A percentile compares a stretch with the other conserved stretches of the same genome.
Conservation (phyloP, 2,329 filamentous ascomycete genomes). For the Verticillium klebahnii region DNA sequence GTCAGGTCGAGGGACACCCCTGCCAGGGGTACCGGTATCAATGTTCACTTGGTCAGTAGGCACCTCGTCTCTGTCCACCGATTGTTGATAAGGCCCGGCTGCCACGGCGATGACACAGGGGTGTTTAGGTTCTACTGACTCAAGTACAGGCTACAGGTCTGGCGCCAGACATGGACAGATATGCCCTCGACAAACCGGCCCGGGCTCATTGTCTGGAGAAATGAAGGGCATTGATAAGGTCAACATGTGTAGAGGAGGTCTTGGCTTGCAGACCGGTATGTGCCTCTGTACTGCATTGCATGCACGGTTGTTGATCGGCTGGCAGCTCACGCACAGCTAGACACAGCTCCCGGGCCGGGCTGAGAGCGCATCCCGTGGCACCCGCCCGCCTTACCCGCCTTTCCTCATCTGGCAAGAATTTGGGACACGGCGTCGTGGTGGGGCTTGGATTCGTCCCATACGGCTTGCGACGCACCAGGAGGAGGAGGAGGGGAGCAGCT, state of each 20-base stretch:
- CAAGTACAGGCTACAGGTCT: neutral
- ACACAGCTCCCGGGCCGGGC: neutral
- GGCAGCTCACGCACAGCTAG: neutral
- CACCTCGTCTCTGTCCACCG: neutral
- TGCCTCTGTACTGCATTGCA: neutral
- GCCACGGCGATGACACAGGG: neutral
- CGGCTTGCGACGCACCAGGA: neutral
- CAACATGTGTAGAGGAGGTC: neutral
- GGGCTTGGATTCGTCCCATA: neutral
- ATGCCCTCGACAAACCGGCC: neutral
- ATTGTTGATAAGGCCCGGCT: neutral
- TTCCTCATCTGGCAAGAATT: constrained; percentile 2
- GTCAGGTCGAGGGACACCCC: too few species aligned
- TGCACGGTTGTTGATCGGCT: neutral
- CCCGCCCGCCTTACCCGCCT: neutral
- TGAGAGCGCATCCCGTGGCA: neutral
- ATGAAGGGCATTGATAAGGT: neutral
- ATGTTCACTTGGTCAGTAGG: too few species aligned
- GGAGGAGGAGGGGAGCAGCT: too few species aligned
- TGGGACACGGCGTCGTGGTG: neutral
- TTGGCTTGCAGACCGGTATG: neutral
- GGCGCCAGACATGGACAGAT: neutral
- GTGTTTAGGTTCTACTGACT: neutral
- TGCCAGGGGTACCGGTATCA: too few species aligned
- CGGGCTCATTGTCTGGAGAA: neutral